Percentiles rank a stretch among this genome's conserved stretches.
phyloP scores from a whole-genome alignment of 2,329 filamentous ascomycete genomes.

The Sclerotinia glacialis region DNA sequence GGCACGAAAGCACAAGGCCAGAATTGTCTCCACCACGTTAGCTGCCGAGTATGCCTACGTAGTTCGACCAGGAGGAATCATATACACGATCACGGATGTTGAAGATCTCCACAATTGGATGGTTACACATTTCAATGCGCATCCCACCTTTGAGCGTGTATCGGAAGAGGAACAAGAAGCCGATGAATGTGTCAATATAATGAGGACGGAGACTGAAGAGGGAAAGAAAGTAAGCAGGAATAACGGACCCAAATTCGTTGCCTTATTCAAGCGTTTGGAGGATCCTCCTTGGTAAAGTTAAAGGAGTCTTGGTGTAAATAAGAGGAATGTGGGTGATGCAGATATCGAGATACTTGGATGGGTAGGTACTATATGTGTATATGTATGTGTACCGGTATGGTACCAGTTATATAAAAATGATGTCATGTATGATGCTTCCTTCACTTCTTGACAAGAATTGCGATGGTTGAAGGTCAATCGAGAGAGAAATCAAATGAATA shows the following conservation, averaged over 20 bases:
- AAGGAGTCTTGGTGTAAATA: too few relatives aligned
- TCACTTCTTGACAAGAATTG: background rate
- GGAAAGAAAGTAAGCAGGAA: constrained; percentile 95
- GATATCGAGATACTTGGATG: background rate
- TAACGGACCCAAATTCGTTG: constrained; percentile 85
- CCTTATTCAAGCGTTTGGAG: constrained; percentile 76
- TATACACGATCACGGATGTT: constrained; percentile 98
- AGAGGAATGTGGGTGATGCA: too few relatives aligned
- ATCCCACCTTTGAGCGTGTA: constrained; percentile 76
- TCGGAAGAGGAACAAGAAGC: constrained; percentile 62
- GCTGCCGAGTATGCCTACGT: constrained; percentile 93
- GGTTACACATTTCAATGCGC: constrained; percentile 76
- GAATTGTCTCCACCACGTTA: constrained; percentile 85
- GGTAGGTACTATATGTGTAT: too few relatives aligned
- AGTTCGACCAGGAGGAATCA: constrained; percentile 74
- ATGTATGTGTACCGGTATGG: too few relatives aligned
- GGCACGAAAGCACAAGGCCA: constrained; percentile 90
- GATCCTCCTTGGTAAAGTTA: constrained; percentile 48
- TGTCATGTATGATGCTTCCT: background rate
- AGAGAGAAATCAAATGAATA: background rate
- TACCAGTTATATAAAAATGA: background rate
- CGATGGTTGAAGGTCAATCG: background rate
- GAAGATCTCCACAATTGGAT: constrained; percentile 94
- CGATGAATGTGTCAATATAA: constrained; percentile 70
- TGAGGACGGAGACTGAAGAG: constrained; percentile 87